These are phyloP conservation scores for Suhomyces wounanorum DNA, from an alignment of 1,139 yeast genomes.

Conservation along the genomic window DNA sequence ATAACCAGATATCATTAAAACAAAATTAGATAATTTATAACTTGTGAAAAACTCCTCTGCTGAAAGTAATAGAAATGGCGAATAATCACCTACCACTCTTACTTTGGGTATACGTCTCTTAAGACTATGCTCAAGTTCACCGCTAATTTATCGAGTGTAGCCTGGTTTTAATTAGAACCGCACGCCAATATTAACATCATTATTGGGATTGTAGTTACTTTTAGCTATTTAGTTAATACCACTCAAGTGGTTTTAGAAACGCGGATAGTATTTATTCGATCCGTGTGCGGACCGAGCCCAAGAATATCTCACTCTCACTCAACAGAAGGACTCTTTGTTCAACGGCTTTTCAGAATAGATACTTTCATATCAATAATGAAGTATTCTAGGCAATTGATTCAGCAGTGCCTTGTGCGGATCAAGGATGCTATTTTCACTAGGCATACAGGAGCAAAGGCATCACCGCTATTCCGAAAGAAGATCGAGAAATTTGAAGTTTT, in stretches of 20 bases:
- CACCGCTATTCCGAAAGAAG: slow-evolving; percentile 26
- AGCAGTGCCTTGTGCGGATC: slow-evolving; percentile 17
- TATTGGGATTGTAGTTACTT: no score
- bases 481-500: slow-evolving; percentile 29
- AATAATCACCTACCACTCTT: no score
- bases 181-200: no score
- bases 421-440: slow-evolving; percentile 21
- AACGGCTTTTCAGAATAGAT: neutral
- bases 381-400: neutral
- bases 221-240: neutral
- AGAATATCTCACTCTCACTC: neutral
- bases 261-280: neutral
- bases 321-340: neutral
- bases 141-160: no score
- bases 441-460: slow-evolving; percentile 11
- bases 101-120: no score
- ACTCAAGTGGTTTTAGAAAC: neutral
- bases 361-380: slow-evolving; percentile 2
- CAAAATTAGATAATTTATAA: no score
- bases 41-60: no score
- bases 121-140: no score
- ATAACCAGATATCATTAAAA: no score
- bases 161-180: no score
- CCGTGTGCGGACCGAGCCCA: neutral
- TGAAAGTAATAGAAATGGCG: no score